Conservation (phyloP, 139 green algal genomes). For the Desmodesmus armatus region DNA sequence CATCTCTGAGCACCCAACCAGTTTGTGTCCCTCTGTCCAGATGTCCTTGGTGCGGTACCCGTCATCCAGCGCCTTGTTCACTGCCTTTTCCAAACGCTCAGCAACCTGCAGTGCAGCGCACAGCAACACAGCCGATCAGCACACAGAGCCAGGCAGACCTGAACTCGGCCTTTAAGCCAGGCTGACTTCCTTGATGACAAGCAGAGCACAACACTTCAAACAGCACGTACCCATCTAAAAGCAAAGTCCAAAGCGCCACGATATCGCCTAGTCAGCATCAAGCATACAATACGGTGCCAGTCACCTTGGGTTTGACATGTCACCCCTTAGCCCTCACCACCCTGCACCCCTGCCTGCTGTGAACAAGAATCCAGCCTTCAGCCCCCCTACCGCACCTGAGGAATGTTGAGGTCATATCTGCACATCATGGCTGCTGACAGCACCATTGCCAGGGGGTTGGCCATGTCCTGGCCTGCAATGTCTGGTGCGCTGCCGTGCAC, state of each 20-base stretch:
- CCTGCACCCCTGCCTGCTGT: no score
- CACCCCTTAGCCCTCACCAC: no score
- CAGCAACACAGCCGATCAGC: not conserved
- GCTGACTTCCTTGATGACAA: not conserved
- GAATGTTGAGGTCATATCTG: constrained; percentile 93
- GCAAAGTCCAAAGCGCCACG: no score
- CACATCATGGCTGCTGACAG: constrained; percentile 99
- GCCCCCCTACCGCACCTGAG: no score
- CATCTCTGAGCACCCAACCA: constrained; percentile 88
- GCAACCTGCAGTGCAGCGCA: constrained; percentile 68
- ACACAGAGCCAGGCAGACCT: not conserved
- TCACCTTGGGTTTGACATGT: no score
- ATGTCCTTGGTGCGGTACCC: constrained; percentile 95
- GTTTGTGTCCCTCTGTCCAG: constrained; percentile 76
- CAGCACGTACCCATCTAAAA: no score
- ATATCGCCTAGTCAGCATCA: no score
- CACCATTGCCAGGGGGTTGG: constrained; percentile 95
- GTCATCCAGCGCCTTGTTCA: constrained; percentile 85
- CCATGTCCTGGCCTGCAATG: constrained; percentile 90
- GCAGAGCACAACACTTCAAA: constrained; percentile 1
- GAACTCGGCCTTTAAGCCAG: not conserved
- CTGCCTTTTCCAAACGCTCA: constrained; percentile 84
- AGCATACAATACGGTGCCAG: no score
- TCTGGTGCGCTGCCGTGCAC: constrained; percentile 98
- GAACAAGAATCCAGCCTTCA: no score